Base-by-base conservation (phyloP, 306 rosid species). In the Trifolium dubium region DNA sequence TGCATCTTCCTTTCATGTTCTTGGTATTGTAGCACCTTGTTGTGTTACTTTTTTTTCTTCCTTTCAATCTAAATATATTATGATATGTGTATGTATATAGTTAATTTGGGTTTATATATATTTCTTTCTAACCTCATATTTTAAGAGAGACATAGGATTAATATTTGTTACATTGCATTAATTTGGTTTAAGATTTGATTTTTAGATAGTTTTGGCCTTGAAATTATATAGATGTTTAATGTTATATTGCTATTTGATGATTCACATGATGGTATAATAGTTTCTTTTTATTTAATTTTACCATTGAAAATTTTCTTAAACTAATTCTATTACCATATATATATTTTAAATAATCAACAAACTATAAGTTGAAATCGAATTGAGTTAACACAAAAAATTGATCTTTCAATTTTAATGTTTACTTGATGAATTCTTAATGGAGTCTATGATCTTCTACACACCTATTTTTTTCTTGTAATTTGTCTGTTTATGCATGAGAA, bases 1-100 rank as follows among this genome's bases (percentile, higher is more conserved):
- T 68, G 63, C 72, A 29, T 74, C 9, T 0, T 29, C 28, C 8
- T 67, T 61, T 59, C 44, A 66, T 23, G 55, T 34, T 78, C 53
- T 17, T 4, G 10, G 30, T 67, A 49, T 29, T 67, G 72, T 29
- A 67, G 30, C 34, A 53, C 32, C 6, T 58, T 58, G 30, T 49
- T 79, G 12, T 59, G 40, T 9, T 64, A 44, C 46, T 34, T 64
- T n/a, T 15, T 51, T 18, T 19, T 39, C 6, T 19, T 39, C 6
- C 10, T 64, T 55, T 9, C 29, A 15, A 32, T 79, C 43, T 44
- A 43, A 49, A 44, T 72, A 37, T 58, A 13, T 55, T 17, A 30
- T 71, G 10, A 63, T 18, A 32, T 60, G 6, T 79, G 55, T 58
- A 18, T 53, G 3, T 39, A 29, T 60, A 58, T 63, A 40, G 59